phyloP scores from a whole-genome alignment of 2,329 filamentous ascomycete species.

The Colletotrichum cereale region DNA sequence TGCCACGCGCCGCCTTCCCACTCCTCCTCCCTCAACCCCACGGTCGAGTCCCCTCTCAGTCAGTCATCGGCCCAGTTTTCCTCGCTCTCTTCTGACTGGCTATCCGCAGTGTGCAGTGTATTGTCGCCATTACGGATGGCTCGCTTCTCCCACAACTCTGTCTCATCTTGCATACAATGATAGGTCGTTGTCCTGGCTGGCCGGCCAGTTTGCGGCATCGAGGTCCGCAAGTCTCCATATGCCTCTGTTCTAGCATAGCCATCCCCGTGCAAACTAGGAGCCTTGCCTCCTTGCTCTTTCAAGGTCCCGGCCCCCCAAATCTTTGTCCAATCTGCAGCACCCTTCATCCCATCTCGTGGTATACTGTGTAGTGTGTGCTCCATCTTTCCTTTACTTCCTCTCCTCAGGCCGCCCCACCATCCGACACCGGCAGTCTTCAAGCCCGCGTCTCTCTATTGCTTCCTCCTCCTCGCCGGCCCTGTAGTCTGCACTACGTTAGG shows the following conservation, averaged over 20 bases:
- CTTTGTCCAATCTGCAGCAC: background rate
- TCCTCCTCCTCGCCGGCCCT: background rate
- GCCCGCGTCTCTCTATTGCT: background rate
- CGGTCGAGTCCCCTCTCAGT: background rate
- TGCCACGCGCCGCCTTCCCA: background rate
- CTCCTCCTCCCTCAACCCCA: background rate
- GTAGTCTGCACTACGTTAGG: conserved; percentile 12
- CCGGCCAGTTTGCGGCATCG: conserved; percentile 5
- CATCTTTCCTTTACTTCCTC: background rate
- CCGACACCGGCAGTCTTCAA: background rate
- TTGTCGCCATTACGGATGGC: background rate
- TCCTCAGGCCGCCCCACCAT: background rate
- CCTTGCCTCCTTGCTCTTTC: conserved; percentile 12
- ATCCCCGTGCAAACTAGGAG: conserved; percentile 29
- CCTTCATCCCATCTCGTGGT: conserved; percentile 21
- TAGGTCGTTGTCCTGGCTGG: conserved; percentile 6
- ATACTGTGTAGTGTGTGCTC: too few relatives aligned
- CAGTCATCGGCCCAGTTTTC: background rate
- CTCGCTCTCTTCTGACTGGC: background rate
- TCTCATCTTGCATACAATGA: conserved; percentile 19
- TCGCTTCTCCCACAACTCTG: background rate
- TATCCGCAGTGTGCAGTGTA: background rate
- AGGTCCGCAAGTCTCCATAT: conserved; percentile 21
- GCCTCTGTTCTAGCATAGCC: conserved; percentile 19
- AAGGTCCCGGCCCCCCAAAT: background rate